Conservation (phyloP, 2,329 filamentous ascomycete genomes). For the Diaporthe ilicicola region DNA sequence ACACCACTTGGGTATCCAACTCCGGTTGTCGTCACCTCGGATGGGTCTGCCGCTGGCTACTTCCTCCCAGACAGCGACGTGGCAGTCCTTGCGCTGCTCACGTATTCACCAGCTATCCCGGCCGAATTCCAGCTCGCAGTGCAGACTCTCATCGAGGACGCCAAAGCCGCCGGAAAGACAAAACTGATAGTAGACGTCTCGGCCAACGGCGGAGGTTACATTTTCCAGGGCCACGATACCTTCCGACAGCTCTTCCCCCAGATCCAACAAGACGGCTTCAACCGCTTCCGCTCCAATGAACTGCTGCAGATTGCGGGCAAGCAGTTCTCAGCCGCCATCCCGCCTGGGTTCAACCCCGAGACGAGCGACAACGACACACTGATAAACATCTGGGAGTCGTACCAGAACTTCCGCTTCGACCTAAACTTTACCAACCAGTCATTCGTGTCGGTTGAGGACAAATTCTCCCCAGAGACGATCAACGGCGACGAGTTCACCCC, state of each 20-base stretch:
- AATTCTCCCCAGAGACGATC: constrained; percentile 46
- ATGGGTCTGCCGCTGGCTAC: constrained; percentile 43
- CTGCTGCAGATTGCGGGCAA: constrained; percentile 20
- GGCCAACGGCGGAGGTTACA: constrained; percentile 63
- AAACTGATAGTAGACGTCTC: constrained; percentile 65
- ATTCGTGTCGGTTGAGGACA: constrained; percentile 53
- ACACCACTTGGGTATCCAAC: constrained; percentile 39
- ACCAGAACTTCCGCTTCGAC: constrained; percentile 57
- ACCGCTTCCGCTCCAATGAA: constrained; percentile 39
- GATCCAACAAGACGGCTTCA: constrained; percentile 50
- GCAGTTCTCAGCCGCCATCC: constrained; percentile 22
- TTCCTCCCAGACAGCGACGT: constrained; percentile 45
- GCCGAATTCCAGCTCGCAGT: constrained; percentile 44
- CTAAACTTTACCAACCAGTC: constrained; percentile 56
- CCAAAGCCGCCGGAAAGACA: constrained; percentile 58
- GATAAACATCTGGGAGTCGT: constrained; percentile 55
- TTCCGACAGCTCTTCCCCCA: constrained; percentile 64
- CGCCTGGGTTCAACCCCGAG: constrained; percentile 50
- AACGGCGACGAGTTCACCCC: constrained; percentile 60
- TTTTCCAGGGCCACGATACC: constrained; percentile 63
- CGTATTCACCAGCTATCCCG: constrained; percentile 40
- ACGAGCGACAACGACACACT: constrained; percentile 47
- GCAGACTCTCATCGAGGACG: constrained; percentile 43
- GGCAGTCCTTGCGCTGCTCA: constrained; percentile 42
- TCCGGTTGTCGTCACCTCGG: constrained; percentile 42